phyloP scores from a whole-genome alignment of 164 flowering plant genomes.

The Chloranthus sessilifolius region DNA sequence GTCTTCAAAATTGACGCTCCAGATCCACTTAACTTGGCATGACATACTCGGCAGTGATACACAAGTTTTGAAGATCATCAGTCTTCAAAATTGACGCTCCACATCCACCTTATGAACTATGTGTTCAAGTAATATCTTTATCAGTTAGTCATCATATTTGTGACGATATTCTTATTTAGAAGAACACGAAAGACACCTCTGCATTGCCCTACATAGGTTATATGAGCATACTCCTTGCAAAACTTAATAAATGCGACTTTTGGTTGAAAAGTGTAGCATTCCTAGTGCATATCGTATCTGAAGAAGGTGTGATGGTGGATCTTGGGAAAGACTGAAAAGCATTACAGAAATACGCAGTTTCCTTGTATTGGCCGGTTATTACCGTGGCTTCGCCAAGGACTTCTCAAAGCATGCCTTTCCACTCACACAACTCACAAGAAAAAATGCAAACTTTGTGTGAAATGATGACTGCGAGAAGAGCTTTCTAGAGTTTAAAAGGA shows the following conservation, averaged over 20 bases:
- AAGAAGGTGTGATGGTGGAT: constrained; percentile 1
- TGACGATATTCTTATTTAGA: no score
- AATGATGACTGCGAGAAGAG: background rate
- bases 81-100: no score
- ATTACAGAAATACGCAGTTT: constrained; percentile 5
- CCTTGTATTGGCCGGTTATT: constrained; percentile 5
- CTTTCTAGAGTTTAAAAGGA: constrained; percentile 4
- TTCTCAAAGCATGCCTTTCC: background rate
- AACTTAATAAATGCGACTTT: constrained; percentile 3
- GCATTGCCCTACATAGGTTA: no score
- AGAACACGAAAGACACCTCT: no score
- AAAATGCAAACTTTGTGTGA: background rate
- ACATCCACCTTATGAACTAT: no score
- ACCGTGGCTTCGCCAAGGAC: background rate
- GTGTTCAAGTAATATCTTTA: no score
- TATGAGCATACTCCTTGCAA: no score
- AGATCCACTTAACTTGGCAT: no score
- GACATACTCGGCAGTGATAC: no score
- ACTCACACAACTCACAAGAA: background rate
- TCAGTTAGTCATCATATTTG: no score
- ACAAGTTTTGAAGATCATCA: no score
- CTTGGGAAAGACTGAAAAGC: constrained; percentile 6
- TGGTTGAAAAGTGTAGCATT: constrained; percentile 2
- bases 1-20: no score
- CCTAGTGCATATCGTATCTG: constrained; percentile 6